Evolutionary conservation across 768 basidiomycete genomes (phyloP).

Genomic region (Russula sp.): DNA sequence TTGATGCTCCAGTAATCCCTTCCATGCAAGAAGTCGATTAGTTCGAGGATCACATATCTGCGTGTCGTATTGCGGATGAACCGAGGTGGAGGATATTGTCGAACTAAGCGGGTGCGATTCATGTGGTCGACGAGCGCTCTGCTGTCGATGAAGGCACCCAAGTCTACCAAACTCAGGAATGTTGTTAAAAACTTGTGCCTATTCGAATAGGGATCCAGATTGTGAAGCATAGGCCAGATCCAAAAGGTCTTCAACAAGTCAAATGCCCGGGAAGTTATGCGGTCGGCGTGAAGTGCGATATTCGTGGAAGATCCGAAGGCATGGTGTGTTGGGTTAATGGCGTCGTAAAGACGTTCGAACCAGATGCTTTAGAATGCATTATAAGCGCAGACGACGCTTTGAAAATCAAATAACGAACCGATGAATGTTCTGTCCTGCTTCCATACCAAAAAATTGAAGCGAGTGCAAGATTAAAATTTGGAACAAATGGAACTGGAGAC

Average conservation of each 20-base stretch:
- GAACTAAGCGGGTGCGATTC: conserved; percentile 1
- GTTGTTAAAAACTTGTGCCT: conserved; percentile 1
- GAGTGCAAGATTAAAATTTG: conserved; percentile 11
- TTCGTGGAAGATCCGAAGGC: conserved; percentile 13
- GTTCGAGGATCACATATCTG: conserved; percentile 3
- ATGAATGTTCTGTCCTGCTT: background rate
- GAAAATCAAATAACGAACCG: background rate
- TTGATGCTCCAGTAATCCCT: background rate
- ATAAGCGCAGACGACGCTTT: background rate
- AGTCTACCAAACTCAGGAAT: conserved; percentile 15
- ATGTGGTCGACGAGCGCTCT: conserved; percentile 8
- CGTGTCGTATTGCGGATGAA: background rate
- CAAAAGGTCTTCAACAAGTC: conserved; percentile 6
- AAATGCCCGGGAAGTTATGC: conserved; percentile 1
- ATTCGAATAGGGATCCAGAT: background rate
- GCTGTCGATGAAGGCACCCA: conserved; percentile 19
- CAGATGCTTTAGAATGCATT: conserved; percentile 6
- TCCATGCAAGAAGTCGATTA: conserved; percentile 10
- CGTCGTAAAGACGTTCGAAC: conserved; percentile 21
- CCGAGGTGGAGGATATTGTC: background rate
- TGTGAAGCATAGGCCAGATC: conserved; percentile 12
- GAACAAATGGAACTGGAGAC: conserved; percentile 16
- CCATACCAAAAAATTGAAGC: background rate
- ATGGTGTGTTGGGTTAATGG: conserved; percentile 9
- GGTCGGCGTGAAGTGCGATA: background rate